Conservation (phyloP, 148 eudicot genomes). For the Rhododendron griersonianum region DNA sequence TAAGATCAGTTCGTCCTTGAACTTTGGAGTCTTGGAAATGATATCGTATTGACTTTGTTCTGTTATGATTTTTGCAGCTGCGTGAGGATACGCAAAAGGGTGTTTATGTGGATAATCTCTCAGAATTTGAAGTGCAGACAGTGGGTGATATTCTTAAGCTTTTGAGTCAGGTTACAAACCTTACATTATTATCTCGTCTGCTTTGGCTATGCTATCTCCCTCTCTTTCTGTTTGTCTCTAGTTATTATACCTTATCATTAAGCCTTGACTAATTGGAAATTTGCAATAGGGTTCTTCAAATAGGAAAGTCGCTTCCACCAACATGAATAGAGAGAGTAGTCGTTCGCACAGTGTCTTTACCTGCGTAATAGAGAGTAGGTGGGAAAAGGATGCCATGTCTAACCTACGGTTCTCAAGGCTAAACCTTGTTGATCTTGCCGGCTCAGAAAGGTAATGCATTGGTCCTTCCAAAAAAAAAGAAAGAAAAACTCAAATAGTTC, state of each 20-base stretch:
- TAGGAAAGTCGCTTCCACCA: slow-evolving; percentile 93
- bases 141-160: slow-evolving; percentile 85
- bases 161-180: slow-evolving; percentile 58
- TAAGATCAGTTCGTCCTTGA: slow-evolving; percentile 25
- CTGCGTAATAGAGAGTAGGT: slow-evolving; percentile 81
- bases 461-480: background rate
- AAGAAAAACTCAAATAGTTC: background rate
- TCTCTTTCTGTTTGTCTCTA: background rate
- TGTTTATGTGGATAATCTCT: slow-evolving; percentile 93
- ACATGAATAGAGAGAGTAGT: slow-evolving; percentile 99
- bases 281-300: slow-evolving; percentile 78
- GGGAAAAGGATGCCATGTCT: slow-evolving; percentile 87
- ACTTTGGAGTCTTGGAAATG: background rate
- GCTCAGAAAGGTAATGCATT: slow-evolving; percentile 80
- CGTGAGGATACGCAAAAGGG: slow-evolving; percentile 91
- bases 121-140: slow-evolving; percentile 88
- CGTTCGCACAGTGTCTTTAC: slow-evolving; percentile 98
- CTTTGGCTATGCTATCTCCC: background rate
- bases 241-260: background rate
- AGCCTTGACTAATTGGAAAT: slow-evolving; percentile 13
- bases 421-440: slow-evolving; percentile 98
- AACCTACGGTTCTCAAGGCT: slow-evolving; percentile 85
- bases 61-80: slow-evolving; percentile 37
- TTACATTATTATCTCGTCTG: background rate
- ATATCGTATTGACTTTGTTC: background rate